Conservation (phyloP, 2,329 filamentous ascomycete species). For the Phaeophleospora eucalypticola region DNA sequence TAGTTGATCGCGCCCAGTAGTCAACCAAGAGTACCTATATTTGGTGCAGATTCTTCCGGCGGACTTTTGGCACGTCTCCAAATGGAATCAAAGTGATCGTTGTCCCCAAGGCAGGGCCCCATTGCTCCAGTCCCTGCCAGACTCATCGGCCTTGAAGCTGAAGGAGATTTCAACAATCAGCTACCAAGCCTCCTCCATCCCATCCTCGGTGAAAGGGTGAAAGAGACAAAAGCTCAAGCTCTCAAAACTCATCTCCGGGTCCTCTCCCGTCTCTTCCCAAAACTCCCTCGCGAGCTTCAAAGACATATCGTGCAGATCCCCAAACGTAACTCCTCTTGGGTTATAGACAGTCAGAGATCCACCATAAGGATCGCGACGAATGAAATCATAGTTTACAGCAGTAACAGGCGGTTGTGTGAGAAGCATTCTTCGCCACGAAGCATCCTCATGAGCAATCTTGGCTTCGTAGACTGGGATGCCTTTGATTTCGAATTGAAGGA, state of each 20-base stretch:
- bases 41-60: no score
- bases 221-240: slow-evolving; percentile 10
- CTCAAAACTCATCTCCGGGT: slow-evolving; percentile 6
- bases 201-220: slow-evolving; percentile 6
- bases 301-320: slow-evolving; percentile 9
- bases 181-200: slow-evolving; percentile 10
- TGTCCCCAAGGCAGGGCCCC: no score
- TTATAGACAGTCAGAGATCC: slow-evolving; percentile 3
- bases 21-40: no score
- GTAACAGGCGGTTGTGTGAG: slow-evolving; percentile 9
- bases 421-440: slow-evolving; percentile 9
- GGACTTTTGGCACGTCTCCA: no score
- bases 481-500: slow-evolving; percentile 8
- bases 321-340: slow-evolving; percentile 9
- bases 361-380: slow-evolving; percentile 3
- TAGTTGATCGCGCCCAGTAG: no score
- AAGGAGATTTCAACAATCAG: no score
- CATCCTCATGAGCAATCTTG: neutral
- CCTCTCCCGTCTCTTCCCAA: slow-evolving; percentile 2
- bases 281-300: slow-evolving; percentile 5
- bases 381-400: slow-evolving; percentile 9
- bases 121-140: no score
- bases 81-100: no score
- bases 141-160: no score
- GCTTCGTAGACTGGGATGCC: slow-evolving; percentile 6